Base-by-base conservation (phyloP, 768 basidiomycete genomes). In the Agaricus blazei region DNA sequence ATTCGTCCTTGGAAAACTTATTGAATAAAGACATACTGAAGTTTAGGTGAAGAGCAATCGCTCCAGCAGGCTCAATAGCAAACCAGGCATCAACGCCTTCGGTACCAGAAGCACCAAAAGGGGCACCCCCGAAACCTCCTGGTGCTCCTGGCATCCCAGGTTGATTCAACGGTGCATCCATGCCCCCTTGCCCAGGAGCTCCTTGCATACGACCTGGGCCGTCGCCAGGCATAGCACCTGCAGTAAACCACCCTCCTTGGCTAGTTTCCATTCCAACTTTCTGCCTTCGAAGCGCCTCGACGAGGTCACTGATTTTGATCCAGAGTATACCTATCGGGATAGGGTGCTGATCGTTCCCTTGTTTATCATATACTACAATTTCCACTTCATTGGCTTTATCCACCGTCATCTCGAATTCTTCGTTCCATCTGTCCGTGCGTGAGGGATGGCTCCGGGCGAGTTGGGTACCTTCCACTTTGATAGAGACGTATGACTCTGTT, bases 341-440 rank as follows among this genome's bases (percentile, higher is more conserved):
- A 1, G 92, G 86, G 61, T 93, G 82, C 12, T 75, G 74, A 58
- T 93, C 91, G 54, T 85, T 87, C 19, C 83, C 81, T 64, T 91
- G 90, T 62, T 93, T 93, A 71, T 99, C 97, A 64, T 93, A 94
- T 31, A 99, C 83, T 29, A 93, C 90, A 50, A 99, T 87, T 72
- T 98, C 97, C 48, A 98, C 90, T 76, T 99, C 97, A 67, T 96
- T 98, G 12, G 96, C 95, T 71, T 98, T 98, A 75, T 98, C 96
- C 40, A 98, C 90, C 0, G 87, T 79, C 57, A 99, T 92, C 70
- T 96, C 93, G 59, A 98, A 98, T 57, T 94, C 91, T 70, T 99
- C 95, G 67, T 93, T 92, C 97, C 97, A 99, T 44, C 90, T 86
- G 71, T 98, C 97, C 28, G 88, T 97, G 57, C 93, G 86, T 9